Percentiles rank a stretch among this genome's conserved stretches.
These are phyloP conservation scores for Samsoniella hepiali DNA, from an alignment of 2,329 filamentous ascomycete species.

Conservation along the genomic window DNA sequence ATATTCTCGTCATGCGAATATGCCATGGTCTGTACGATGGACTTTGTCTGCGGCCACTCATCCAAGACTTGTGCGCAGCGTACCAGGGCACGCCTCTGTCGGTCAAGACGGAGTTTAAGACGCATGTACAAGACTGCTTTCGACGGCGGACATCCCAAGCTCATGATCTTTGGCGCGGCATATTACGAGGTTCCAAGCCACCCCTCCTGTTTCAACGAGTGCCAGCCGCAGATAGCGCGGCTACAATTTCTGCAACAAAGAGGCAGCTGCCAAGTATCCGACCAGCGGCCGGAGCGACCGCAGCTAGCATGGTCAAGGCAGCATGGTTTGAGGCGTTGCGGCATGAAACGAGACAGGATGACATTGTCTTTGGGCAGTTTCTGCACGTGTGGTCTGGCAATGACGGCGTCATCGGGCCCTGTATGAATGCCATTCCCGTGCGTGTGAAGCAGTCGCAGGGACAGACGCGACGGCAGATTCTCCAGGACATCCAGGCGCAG, in stretches of 20 bases:
- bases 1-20: constrained; percentile 5
- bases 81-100: background rate
- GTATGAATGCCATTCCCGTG: constrained; percentile 13
- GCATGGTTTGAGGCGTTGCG: constrained; percentile 4
- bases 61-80: background rate
- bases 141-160: background rate
- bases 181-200: background rate
- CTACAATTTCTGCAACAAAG: background rate
- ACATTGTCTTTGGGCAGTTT: constrained; percentile 6
- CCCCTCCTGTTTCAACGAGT: background rate
- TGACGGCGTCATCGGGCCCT: constrained; percentile 6
- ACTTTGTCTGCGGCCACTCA: background rate
- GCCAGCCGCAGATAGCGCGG: background rate
- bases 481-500: background rate
- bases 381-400: constrained; percentile 8
- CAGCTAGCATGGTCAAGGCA: constrained; percentile 9
- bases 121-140: background rate
- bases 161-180: background rate
- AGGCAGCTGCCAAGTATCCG: background rate
- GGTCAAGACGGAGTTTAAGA: background rate
- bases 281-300: background rate
- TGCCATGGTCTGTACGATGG: constrained; percentile 9
- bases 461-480: background rate
- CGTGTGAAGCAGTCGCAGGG: background rate
- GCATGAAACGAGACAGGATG: background rate